phyloP scores from a whole-genome alignment of 129 eudicot species.

The Flaveria bidentis region DNA sequence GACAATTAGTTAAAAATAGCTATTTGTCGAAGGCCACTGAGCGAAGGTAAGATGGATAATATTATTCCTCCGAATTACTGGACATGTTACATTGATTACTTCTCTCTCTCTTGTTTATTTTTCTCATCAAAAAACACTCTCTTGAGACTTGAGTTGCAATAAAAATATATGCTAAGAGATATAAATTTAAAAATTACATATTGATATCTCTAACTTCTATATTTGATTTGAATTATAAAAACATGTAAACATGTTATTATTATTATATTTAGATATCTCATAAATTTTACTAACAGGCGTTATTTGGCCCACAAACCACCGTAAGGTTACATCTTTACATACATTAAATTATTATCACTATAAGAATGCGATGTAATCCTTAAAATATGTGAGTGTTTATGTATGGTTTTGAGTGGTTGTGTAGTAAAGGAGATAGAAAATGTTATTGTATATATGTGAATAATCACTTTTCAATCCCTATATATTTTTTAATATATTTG shows the following conservation, averaged over 20 bases:
- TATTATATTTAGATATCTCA: not conserved
- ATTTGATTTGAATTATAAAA: not conserved
- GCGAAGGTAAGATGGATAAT: too few relatives aligned
- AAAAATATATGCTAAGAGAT: not conserved
- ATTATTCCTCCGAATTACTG: too few relatives aligned
- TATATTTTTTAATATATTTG: too few relatives aligned
- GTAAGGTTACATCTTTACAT: not conserved
- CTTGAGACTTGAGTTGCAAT: not conserved
- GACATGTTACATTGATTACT: not conserved
- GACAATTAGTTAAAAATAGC: too few relatives aligned
- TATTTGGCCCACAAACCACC: not conserved
- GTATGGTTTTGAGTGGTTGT: too few relatives aligned
- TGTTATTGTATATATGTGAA: too few relatives aligned
- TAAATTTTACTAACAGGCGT: not conserved
- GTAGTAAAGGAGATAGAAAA: too few relatives aligned
- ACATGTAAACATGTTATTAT: not conserved
- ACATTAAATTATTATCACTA: not conserved
- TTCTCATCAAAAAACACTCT: not conserved
- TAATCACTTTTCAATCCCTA: too few relatives aligned
- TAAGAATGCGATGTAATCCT: too few relatives aligned
- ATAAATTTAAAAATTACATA: not conserved
- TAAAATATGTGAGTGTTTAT: too few relatives aligned
- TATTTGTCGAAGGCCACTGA: too few relatives aligned
- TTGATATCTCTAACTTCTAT: not conserved
- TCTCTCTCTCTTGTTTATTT: not conserved